Evolutionary conservation across 495 filamentous ascomycete genomes (phyloP).

Genomic region (Tuber indicum): DNA sequence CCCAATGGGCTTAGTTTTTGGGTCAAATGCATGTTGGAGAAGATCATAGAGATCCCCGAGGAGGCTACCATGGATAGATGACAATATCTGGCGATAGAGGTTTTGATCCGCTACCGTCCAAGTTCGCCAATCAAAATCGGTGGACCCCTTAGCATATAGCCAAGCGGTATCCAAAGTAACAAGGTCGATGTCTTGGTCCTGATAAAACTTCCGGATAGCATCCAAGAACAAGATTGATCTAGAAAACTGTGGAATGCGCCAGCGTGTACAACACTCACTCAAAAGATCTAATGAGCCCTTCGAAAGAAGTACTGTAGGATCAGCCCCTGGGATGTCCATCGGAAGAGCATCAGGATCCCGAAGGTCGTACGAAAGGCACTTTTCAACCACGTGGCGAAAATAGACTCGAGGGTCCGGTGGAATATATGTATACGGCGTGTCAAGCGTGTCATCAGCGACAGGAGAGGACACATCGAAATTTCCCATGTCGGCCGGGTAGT

Average conservation of each 20-base stretch:
- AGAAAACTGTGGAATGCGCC: conserved; percentile 82
- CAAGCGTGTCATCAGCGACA: conserved; percentile 39
- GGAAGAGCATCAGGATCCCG: conserved; percentile 53
- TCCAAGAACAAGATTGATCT: conserved; percentile 77
- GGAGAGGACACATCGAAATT: conserved; percentile 47
- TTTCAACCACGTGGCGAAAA: conserved; percentile 65
- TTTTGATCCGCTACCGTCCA: conserved; percentile 80
- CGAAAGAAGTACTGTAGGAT: conserved; percentile 62
- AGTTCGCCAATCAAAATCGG: conserved; percentile 51
- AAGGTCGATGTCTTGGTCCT: conserved; percentile 74
- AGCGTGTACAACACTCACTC: conserved; percentile 75
- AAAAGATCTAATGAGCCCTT: conserved; percentile 76
- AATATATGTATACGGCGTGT: conserved; percentile 71
- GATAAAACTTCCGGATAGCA: conserved; percentile 73
- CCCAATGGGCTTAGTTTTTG: conserved; percentile 71
- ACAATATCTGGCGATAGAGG: conserved; percentile 66
- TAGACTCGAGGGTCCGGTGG: conserved; percentile 75
- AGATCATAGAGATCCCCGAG: conserved; percentile 81
- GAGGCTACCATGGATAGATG: conserved; percentile 70
- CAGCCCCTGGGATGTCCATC: conserved; percentile 50
- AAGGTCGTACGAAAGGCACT: conserved; percentile 50
- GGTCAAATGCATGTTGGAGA: conserved; percentile 79
- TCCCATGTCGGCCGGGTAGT: conserved; percentile 72
- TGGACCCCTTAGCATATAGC: conserved; percentile 63
- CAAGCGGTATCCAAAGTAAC: conserved; percentile 78